A percentile compares a stretch with the other conserved stretches of the same genome.
Evolutionary conservation across 164 flowering plant genomes (phyloP).

Genomic region (Hamamelis virginiana): DNA sequence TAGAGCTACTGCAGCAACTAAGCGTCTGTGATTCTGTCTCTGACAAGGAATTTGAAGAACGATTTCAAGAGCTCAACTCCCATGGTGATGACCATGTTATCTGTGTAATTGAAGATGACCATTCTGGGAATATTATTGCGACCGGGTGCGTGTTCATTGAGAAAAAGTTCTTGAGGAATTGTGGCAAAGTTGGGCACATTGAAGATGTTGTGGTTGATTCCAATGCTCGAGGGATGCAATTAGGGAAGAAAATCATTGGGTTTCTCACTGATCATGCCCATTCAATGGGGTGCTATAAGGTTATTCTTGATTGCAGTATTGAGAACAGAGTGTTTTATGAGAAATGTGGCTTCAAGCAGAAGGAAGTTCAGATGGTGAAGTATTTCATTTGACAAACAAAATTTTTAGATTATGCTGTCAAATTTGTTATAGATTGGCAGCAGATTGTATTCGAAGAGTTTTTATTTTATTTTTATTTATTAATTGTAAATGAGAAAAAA

Average conservation of each 20-base stretch:
- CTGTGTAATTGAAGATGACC: constrained; percentile 74
- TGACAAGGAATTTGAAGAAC: constrained; percentile 53
- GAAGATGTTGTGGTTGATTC: constrained; percentile 91
- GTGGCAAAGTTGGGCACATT: constrained; percentile 85
- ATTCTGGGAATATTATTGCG: constrained; percentile 54
- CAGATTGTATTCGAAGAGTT: too few species aligned
- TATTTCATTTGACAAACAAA: constrained; percentile 55
- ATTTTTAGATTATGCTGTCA: not conserved
- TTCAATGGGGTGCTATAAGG: constrained; percentile 78
- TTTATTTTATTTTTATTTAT: too few species aligned
- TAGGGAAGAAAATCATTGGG: constrained; percentile 68
- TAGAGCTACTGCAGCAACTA: constrained; percentile 66
- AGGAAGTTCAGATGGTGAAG: constrained; percentile 70
- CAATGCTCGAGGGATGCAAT: constrained; percentile 54
- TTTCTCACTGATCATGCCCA: constrained; percentile 58
- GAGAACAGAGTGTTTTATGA: constrained; percentile 69
- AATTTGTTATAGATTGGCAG: not conserved
- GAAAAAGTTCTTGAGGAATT: constrained; percentile 74
- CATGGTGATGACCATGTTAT: constrained; percentile 69
- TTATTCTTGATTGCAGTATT: constrained; percentile 73
- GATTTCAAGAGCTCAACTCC: constrained; percentile 57
- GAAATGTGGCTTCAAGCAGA: constrained; percentile 75
- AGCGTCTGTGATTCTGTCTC: constrained; percentile 61
- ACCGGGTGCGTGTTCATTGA: constrained; percentile 81
- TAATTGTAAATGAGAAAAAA: too few species aligned